These are phyloP conservation scores for Pseudocercospora pini-densiflorae DNA, from an alignment of 2,329 filamentous ascomycete species.

Conservation along the genomic window DNA sequence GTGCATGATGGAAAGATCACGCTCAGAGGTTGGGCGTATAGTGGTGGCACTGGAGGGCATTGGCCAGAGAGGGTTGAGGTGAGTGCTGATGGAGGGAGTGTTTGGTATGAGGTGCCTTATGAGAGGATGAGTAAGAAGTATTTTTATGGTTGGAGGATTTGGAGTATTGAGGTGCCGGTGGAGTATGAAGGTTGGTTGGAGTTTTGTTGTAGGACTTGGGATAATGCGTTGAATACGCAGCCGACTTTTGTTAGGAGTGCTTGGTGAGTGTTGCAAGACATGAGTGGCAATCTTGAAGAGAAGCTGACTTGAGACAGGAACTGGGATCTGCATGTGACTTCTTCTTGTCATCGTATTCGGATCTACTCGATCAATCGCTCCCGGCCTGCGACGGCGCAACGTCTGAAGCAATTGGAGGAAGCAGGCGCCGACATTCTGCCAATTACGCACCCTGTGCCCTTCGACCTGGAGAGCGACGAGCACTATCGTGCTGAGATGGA, in stretches of 20 bases:
- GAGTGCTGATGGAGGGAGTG: constrained; percentile 64
- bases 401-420: constrained; percentile 59
- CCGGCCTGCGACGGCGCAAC: constrained; percentile 52
- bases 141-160: constrained; percentile 67
- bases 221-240: constrained; percentile 53
- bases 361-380: constrained; percentile 66
- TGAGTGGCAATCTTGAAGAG: neutral
- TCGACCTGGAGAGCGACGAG: constrained; percentile 55
- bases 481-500: constrained; percentile 53
- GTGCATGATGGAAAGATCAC: constrained; percentile 64
- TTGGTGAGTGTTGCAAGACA: constrained; percentile 39
- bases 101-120: constrained; percentile 66
- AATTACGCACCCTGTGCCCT: constrained; percentile 59
- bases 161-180: constrained; percentile 66
- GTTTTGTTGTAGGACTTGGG: constrained; percentile 50
- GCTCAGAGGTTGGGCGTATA: constrained; percentile 54
- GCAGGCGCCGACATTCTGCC: constrained; percentile 54
- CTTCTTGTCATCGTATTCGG: constrained; percentile 63
- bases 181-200: constrained; percentile 55
- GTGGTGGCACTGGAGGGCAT: constrained; percentile 44
- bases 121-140: constrained; percentile 67
- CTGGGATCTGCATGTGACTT: constrained; percentile 69
- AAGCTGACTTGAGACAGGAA: constrained; percentile 49
- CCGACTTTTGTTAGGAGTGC: constrained; percentile 49
- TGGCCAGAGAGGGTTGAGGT: constrained; percentile 67